Evolutionary conservation across 768 basidiomycete genomes (phyloP).

Genomic region (Boletellus emodensis): DNA sequence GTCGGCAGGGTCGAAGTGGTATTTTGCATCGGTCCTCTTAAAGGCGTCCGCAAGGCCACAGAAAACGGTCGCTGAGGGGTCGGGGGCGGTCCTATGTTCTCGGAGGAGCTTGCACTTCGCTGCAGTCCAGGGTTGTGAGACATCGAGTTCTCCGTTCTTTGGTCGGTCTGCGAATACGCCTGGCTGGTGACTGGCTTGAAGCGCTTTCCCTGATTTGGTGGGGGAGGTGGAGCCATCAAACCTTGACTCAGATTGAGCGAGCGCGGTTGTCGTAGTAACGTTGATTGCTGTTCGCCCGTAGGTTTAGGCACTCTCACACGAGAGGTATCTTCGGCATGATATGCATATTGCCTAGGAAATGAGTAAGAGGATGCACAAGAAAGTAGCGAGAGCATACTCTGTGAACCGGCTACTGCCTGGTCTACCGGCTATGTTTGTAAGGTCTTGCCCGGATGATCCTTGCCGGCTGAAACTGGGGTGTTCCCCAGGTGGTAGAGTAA

Average conservation of each 20-base stretch:
- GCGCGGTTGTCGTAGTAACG: constrained; percentile 38
- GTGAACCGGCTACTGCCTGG: constrained; percentile 50
- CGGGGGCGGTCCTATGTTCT: constrained; percentile 50
- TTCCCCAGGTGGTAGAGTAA: constrained; percentile 65
- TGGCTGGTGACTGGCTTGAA: constrained; percentile 23
- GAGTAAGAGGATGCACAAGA: constrained; percentile 9
- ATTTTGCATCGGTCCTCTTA: constrained; percentile 19
- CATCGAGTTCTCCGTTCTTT: constrained; percentile 11
- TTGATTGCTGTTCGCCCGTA: constrained; percentile 39
- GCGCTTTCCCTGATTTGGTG: constrained; percentile 18
- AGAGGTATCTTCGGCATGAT: constrained; percentile 45
- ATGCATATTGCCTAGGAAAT: constrained; percentile 63
- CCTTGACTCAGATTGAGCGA: constrained; percentile 27
- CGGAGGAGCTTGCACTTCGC: constrained; percentile 21
- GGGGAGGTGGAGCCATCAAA: constrained; percentile 31
- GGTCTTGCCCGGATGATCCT: constrained; percentile 16
- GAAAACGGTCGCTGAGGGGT: constrained; percentile 40
- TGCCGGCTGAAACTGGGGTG: constrained; percentile 34
- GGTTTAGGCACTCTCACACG: constrained; percentile 38
- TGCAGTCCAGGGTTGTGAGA: constrained; percentile 12
- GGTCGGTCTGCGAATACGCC: constrained; percentile 8
- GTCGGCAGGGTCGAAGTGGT: constrained; percentile 19
- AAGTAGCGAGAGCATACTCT: constrained; percentile 36
- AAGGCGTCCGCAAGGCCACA: constrained; percentile 23
- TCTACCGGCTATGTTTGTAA: constrained; percentile 27